phyloP scores from a whole-genome alignment of 768 basidiomycete species.

The Tubosaeta brunneosetosa region DNA sequence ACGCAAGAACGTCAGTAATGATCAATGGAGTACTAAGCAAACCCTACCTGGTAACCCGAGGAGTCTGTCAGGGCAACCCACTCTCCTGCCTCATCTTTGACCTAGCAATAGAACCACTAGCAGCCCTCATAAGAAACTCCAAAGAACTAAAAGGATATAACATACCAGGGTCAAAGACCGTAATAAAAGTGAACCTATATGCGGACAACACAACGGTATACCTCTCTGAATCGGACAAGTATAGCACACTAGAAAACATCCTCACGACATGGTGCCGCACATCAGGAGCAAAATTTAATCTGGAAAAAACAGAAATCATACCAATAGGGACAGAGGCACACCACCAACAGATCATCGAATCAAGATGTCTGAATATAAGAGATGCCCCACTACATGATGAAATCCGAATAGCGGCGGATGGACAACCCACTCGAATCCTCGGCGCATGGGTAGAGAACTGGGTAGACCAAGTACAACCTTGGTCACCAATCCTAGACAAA shows the following conservation, averaged over 20 bases:
- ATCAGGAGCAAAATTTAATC: neutral
- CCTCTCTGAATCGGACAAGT: conserved; percentile 14
- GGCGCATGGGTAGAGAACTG: too few species aligned
- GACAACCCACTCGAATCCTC: too few species aligned
- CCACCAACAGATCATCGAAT: too few species aligned
- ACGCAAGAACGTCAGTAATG: neutral
- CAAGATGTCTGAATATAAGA: too few species aligned
- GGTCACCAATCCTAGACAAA: too few species aligned
- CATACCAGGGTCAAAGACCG: neutral
- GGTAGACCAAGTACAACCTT: too few species aligned
- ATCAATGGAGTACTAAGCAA: neutral
- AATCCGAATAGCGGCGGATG: too few species aligned
- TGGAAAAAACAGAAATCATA: too few species aligned
- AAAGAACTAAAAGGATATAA: conserved; percentile 6
- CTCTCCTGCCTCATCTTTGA: neutral
- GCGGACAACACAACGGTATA: conserved; percentile 26
- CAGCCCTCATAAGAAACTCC: neutral
- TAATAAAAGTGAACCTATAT: conserved; percentile 22
- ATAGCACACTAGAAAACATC: conserved; percentile 19
- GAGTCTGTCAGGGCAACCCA: neutral
- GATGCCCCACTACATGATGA: too few species aligned
- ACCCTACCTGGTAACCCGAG: neutral
- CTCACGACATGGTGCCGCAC: conserved; percentile 34
- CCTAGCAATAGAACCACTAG: neutral
- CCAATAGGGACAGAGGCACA: too few species aligned